A percentile compares a stretch with the other conserved stretches of the same genome.
Evolutionary conservation across 331 rosid species (phyloP).

Genomic region (Quercus tomentella): DNA sequence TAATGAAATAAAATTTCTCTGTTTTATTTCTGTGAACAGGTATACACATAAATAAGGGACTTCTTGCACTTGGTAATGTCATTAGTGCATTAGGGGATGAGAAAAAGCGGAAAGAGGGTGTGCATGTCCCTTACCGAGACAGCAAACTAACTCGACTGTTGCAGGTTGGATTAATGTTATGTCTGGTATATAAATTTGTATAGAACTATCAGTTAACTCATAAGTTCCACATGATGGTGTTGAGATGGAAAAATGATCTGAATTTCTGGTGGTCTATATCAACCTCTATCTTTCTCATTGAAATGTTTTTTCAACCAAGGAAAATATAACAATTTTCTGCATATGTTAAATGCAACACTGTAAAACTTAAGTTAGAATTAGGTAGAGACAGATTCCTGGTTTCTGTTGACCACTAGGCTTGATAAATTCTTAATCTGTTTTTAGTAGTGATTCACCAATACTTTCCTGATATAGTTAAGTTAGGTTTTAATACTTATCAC

Average conservation of each 20-base stretch:
- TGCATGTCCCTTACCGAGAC: constrained; percentile 77
- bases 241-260: neutral
- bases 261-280: neutral
- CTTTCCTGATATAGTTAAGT: neutral
- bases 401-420: neutral
- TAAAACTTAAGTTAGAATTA: neutral
- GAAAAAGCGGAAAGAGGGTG: constrained; percentile 78
- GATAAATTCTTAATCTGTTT: neutral
- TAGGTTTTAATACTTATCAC: neutral
- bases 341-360: neutral
- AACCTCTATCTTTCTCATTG: neutral
- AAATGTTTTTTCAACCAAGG: neutral
- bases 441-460: neutral
- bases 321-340: neutral
- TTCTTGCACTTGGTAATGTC: constrained; percentile 90
- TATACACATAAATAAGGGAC: constrained; percentile 80
- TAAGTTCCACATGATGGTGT: neutral
- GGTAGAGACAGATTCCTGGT: neutral
- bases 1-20: neutral
- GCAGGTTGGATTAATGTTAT: constrained; percentile 52
- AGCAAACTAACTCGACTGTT: constrained; percentile 90
- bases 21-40: constrained; percentile 36
- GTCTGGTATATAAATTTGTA: neutral
- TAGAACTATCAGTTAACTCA: neutral
- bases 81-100: constrained; percentile 88